Conservation (phyloP, 768 basidiomycete species). For the Termitomyces titanicus region DNA sequence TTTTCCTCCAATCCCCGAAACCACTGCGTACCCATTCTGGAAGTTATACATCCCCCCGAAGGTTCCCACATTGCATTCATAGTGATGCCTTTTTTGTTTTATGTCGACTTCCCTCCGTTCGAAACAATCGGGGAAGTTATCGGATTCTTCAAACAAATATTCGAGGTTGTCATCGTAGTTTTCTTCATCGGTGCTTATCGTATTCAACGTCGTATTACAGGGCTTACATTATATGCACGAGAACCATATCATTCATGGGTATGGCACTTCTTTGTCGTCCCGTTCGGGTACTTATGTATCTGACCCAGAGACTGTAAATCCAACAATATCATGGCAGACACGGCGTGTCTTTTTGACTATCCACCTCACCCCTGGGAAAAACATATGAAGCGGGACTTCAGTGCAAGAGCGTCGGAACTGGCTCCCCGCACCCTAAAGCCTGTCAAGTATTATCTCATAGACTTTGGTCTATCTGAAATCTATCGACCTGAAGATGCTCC, state of each 20-base stretch:
- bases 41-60: constrained; percentile 12
- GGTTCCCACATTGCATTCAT: constrained; percentile 12
- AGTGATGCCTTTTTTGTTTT: constrained; percentile 22
- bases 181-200: constrained; percentile 9
- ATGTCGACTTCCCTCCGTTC: constrained; percentile 17
- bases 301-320: constrained; percentile 11
- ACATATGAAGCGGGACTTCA: constrained; percentile 4
- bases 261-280: neutral
- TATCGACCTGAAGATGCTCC: constrained; percentile 19
- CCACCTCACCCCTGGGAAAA: constrained; percentile 8
- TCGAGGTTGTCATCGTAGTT: constrained; percentile 23
- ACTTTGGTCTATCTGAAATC: constrained; percentile 12
- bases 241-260: constrained; percentile 30
- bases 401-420: neutral
- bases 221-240: constrained; percentile 33
- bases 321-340: constrained; percentile 18
- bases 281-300: neutral
- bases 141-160: constrained; percentile 28
- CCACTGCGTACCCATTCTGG: too few relatives aligned
- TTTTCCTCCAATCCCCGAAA: constrained; percentile 23
- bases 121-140: constrained; percentile 24
- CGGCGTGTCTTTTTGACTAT: too few relatives aligned
- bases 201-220: constrained; percentile 8
- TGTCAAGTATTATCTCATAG: too few relatives aligned
- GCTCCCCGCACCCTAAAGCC: constrained; percentile 12